Evolutionary conservation across 257 asterid genomes (phyloP).

Genomic region (Leptodermis oblonga): DNA sequence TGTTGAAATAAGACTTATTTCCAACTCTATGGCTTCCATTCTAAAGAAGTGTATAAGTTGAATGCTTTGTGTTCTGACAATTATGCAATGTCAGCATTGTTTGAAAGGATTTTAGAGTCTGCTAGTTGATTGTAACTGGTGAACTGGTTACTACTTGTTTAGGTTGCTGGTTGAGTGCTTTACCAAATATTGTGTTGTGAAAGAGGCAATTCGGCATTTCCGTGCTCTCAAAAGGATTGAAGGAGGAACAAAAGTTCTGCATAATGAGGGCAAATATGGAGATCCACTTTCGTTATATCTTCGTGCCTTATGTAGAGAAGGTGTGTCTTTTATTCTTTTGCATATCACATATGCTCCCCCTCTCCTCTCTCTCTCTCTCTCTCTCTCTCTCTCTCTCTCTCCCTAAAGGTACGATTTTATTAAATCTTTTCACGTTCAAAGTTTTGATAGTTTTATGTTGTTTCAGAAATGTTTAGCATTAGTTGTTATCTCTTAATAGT

Average conservation of each 20-base stretch:
- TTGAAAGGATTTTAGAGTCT: not conserved
- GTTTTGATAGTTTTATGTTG: not conserved
- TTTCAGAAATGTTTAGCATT: not conserved
- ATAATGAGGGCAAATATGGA: conserved; percentile 76
- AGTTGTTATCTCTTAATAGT: not conserved
- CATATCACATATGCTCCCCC: not conserved
- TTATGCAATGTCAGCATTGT: not conserved
- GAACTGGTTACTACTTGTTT: conserved; percentile 5
- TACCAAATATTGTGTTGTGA: conserved; percentile 88
- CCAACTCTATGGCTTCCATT: not conserved
- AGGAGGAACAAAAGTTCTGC: conserved; percentile 68
- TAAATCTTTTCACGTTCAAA: not conserved
- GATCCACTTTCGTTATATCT: conserved; percentile 96
- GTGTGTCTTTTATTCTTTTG: conserved; percentile 26
- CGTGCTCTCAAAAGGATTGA: conserved; percentile 79
- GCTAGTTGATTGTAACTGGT: not conserved
- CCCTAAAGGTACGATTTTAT: not conserved
- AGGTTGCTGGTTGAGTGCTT: conserved; percentile 96
- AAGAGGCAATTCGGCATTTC: conserved; percentile 93
- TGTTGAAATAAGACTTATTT: not conserved
- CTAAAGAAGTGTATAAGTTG: not conserved
- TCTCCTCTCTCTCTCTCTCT: no score
- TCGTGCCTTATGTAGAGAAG: conserved; percentile 97
- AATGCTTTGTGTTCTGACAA: not conserved
- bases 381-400: not conserved